Evolutionary conservation across 495 filamentous ascomycete species (phyloP).

Genomic region (Peziza echinospora): DNA sequence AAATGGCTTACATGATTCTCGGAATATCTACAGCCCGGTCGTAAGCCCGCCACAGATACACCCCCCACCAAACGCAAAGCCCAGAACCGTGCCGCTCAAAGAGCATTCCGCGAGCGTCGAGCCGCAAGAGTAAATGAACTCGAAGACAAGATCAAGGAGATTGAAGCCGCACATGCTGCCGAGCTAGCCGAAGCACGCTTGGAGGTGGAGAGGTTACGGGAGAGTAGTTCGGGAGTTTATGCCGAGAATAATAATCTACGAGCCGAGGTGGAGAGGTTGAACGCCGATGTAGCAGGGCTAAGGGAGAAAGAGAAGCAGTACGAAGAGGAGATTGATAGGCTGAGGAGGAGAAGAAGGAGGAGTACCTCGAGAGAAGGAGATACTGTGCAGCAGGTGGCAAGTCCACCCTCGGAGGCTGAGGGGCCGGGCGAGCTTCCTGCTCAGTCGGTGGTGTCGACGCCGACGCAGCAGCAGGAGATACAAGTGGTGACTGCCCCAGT

Average conservation of each 20-base stretch:
- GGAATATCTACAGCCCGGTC: slow-evolving; percentile 35
- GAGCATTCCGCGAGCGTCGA: slow-evolving; percentile 71
- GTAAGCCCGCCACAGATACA: slow-evolving; percentile 78
- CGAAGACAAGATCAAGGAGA: slow-evolving; percentile 58
- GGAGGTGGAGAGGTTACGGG: slow-evolving; percentile 26
- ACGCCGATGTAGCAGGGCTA: slow-evolving; percentile 3
- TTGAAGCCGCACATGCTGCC: slow-evolving; percentile 30
- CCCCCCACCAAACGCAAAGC: slow-evolving; percentile 82
- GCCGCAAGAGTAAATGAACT: slow-evolving; percentile 69
- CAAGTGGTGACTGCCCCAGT: neutral
- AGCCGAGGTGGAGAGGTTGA: slow-evolving; percentile 12
- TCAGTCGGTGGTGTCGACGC: neutral
- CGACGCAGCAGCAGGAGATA: neutral
- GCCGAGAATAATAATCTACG: slow-evolving; percentile 13
- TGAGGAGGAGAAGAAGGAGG: neutral
- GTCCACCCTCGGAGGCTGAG: neutral
- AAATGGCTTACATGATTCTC: neutral
- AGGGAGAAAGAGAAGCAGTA: slow-evolving; percentile 1
- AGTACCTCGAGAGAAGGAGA: neutral
- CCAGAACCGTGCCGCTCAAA: slow-evolving; percentile 81
- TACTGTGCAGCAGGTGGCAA: neutral
- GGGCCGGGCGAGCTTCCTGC: too few species aligned
- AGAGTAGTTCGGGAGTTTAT: slow-evolving; percentile 10
- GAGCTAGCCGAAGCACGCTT: slow-evolving; percentile 25
- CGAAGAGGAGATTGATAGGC: neutral